Evolutionary conservation across 345 rosid genomes (phyloP), one percentile per base, ranked within the genome.

Genomic region (Euphorbia pulcherrima): DNA sequence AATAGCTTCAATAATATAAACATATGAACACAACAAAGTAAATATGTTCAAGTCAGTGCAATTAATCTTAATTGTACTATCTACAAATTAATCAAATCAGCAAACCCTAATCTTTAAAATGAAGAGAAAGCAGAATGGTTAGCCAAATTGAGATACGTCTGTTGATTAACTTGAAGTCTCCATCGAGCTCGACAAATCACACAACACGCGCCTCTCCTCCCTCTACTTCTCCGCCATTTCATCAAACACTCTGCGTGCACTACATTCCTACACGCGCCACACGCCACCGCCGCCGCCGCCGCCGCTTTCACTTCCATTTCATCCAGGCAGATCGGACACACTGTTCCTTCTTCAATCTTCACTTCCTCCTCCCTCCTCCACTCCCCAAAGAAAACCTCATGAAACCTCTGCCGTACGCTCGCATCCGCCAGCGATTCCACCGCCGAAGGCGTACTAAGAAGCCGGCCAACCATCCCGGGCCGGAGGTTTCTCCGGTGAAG

Each of bases 131-230:
- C 26, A 16, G 84, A 65, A 50, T 82, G 85, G 46, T 90, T 86
- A 16, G 86, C 84, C 77, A 92, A 83, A 80, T 92, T 92, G 70
- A 92, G 67, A 69, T 90, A 92, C 60, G 77, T 73, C 0, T 74
- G 77, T 24, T 75, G 77, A 55, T 63, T 39, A 23, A 21, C 41
- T 46, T 62, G 64, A 27, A 63, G 69, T 65, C 84, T 77, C 97
- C 98, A 93, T 81, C 90, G 80, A 8, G 92, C 90, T 62, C 97
- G 79, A 16, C 98, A 93, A 40, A 93, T 82, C 53, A 87, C 97
- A 51, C 96, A 90, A 24, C 67, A 85, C 0, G 80, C 82, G 4
- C 85, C 78, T 62, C 92, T 75, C 69, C 94, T 83, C 56, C 98
- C 90, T 48, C 88, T 71, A 44, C 90, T 90, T 71, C 76, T 75